Conservation (phyloP, 306 rosid species). For the Cicer pinnatifidum region DNA sequence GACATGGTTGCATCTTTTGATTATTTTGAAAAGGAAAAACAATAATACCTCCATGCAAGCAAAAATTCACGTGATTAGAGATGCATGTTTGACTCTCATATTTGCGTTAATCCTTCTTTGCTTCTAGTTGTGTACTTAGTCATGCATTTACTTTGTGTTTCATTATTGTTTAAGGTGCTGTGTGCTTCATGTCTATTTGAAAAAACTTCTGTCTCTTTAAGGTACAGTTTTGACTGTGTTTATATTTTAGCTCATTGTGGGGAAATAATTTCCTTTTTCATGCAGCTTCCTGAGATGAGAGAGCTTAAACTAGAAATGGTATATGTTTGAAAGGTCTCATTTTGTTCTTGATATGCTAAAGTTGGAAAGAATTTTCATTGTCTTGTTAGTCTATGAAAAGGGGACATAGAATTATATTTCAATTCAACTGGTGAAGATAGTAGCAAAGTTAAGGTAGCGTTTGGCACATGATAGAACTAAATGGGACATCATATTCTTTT, state of each 20-base stretch:
- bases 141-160: conserved; percentile 21
- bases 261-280: neutral
- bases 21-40: neutral
- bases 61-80: conserved; percentile 31
- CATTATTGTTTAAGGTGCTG: conserved; percentile 19
- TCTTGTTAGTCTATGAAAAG: conserved; percentile 19
- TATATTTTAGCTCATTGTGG: conserved; percentile 7
- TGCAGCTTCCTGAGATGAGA: neutral
- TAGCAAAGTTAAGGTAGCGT: neutral
- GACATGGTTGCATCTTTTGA: conserved; percentile 32
- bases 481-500: neutral
- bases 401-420: neutral
- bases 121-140: neutral
- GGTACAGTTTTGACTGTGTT: conserved; percentile 4
- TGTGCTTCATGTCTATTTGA: conserved; percentile 16
- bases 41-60: neutral
- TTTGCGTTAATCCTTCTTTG: conserved; percentile 14
- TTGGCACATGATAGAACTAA: conserved; percentile 6
- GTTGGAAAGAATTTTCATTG: neutral
- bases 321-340: conserved; percentile 24
- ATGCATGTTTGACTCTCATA: conserved; percentile 21
- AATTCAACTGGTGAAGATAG: neutral
- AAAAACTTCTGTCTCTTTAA: conserved; percentile 9
- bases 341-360: conserved; percentile 30
- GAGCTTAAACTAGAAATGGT: neutral